phyloP scores from a whole-genome alignment of 1,139 yeast genomes.

The Lodderomyces jiufengensis region DNA sequence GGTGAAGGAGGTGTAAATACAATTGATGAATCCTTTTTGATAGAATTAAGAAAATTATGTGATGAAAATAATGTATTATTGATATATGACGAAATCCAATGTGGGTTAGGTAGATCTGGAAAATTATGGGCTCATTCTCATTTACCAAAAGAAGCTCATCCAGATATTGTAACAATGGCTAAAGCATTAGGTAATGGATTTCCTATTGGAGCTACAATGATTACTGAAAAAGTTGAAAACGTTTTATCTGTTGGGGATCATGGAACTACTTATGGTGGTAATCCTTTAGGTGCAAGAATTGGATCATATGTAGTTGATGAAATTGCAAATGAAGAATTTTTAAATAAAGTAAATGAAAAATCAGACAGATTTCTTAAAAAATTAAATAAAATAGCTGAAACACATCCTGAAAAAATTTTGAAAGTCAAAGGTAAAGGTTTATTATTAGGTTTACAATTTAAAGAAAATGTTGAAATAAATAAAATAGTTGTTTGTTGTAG shows the following conservation, averaged over 20 bases:
- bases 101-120: slow-evolving; percentile 94
- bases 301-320: slow-evolving; percentile 72
- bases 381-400: slow-evolving; percentile 49
- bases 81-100: slow-evolving; percentile 93
- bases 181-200: slow-evolving; percentile 97
- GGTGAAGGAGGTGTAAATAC: slow-evolving; percentile 95
- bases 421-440: slow-evolving; percentile 87
- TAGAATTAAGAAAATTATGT: slow-evolving; percentile 66
- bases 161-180: slow-evolving; percentile 91
- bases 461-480: slow-evolving; percentile 53
- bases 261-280: slow-evolving; percentile 97
- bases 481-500: slow-evolving; percentile 65
- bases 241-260: slow-evolving; percentile 87
- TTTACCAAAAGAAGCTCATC: slow-evolving; percentile 75
- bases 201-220: slow-evolving; percentile 93
- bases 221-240: slow-evolving; percentile 72
- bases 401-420: slow-evolving; percentile 51
- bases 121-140: slow-evolving; percentile 87
- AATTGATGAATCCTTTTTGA: slow-evolving; percentile 59
- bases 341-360: slow-evolving; percentile 55
- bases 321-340: slow-evolving; percentile 58
- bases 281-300: slow-evolving; percentile 84
- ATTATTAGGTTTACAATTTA: slow-evolving; percentile 77
- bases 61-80: slow-evolving; percentile 66
- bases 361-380: slow-evolving; percentile 52